Conservation (phyloP, 2,329 filamentous ascomycete genomes). For the Clarireedia homoeocarpa region DNA sequence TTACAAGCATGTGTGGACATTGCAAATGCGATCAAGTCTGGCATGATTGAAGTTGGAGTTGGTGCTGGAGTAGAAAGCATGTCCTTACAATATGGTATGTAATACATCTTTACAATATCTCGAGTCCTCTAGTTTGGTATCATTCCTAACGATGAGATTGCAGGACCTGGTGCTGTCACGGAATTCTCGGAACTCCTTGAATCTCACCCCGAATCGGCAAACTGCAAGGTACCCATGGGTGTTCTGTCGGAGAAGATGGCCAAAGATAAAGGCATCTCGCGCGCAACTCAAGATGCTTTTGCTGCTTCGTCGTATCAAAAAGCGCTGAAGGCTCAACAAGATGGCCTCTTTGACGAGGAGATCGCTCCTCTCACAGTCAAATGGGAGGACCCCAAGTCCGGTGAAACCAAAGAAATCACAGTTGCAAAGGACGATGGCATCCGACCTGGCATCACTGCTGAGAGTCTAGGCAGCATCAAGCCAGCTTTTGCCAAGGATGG, state of each 20-base stretch:
- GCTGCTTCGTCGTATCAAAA: slow-evolving; percentile 91
- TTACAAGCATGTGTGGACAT: slow-evolving; percentile 90
- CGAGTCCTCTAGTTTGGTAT: not conserved
- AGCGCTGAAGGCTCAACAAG: slow-evolving; percentile 74
- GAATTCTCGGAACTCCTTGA: slow-evolving; percentile 92
- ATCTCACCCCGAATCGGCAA: slow-evolving; percentile 69
- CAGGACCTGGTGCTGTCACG: slow-evolving; percentile 70
- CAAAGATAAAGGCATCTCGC: slow-evolving; percentile 66
- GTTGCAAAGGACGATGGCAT: slow-evolving; percentile 85
- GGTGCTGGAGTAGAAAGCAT: slow-evolving; percentile 97
- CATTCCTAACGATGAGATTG: slow-evolving; percentile 1
- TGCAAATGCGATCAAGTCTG: slow-evolving; percentile 81
- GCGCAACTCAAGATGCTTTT: slow-evolving; percentile 79
- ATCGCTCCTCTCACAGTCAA: slow-evolving; percentile 81
- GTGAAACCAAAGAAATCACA: slow-evolving; percentile 74
- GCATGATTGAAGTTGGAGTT: slow-evolving; percentile 93
- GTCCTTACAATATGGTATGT: slow-evolving; percentile 78
- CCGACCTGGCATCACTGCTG: slow-evolving; percentile 73
- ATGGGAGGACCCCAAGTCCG: slow-evolving; percentile 84
- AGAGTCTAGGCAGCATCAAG: slow-evolving; percentile 84
- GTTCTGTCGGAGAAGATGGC: slow-evolving; percentile 92
- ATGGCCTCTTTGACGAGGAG: slow-evolving; percentile 88
- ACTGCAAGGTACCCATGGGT: slow-evolving; percentile 98
- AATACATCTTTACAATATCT: not conserved
- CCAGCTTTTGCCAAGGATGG: slow-evolving; percentile 88